Evolutionary conservation across 306 rosid species (phyloP).

Genomic region (Phaseolus lunatus): DNA sequence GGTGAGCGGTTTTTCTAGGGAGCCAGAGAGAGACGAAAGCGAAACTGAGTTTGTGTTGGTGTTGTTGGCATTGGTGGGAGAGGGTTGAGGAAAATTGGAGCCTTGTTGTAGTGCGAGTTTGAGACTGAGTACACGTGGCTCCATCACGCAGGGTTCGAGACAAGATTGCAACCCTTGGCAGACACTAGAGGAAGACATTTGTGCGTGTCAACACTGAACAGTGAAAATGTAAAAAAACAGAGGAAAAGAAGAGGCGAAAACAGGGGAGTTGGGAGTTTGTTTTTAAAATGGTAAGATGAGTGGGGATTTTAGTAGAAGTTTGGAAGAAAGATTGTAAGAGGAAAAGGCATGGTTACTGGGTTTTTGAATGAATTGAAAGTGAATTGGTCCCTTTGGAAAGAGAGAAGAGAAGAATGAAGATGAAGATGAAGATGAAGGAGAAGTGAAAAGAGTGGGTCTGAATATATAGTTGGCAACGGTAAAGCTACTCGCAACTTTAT

Average conservation of each 20-base stretch:
- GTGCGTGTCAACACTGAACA: conserved; percentile 10
- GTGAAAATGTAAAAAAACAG: conserved; percentile 30
- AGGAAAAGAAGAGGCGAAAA: conserved; percentile 41
- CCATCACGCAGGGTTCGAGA: conserved; percentile 52
- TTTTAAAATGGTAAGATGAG: neutral
- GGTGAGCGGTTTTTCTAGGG: conserved; percentile 24
- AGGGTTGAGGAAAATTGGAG: conserved; percentile 27
- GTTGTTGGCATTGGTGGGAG: neutral
- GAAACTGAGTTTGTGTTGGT: neutral
- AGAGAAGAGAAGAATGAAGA: conserved; percentile 47
- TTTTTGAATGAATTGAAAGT: conserved; percentile 36
- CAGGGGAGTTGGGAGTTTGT: conserved; percentile 36
- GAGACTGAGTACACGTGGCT: conserved; percentile 57
- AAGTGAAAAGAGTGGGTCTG: conserved; percentile 47
- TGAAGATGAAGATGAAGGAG: conserved; percentile 52
- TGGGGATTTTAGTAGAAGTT: neutral
- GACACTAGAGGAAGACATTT: conserved; percentile 63
- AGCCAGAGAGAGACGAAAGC: neutral
- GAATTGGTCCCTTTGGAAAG: conserved; percentile 31
- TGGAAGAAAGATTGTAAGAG: conserved; percentile 39
- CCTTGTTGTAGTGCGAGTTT: conserved; percentile 60
- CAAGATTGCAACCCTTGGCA: conserved; percentile 65
- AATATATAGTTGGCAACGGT: conserved; percentile 65
- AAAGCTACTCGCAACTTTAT: conserved; percentile 27
- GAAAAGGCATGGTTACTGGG: neutral